These are phyloP conservation scores for Corylus americana DNA, from an alignment of 306 rosid species.

Conservation along the genomic window DNA sequence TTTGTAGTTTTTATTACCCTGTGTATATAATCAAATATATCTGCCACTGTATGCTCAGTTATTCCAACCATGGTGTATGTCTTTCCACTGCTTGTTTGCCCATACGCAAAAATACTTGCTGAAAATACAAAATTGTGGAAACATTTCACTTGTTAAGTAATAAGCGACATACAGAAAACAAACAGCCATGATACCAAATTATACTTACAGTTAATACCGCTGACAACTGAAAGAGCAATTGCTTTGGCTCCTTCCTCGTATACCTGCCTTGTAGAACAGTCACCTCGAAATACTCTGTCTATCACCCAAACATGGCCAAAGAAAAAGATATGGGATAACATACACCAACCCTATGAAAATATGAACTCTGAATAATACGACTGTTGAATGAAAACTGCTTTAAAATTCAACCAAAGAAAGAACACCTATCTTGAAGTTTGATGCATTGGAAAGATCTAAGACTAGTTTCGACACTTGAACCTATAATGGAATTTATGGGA, in stretches of 20 bases:
- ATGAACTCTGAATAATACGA: not conserved
- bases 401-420: not conserved
- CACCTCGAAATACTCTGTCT: constrained; percentile 93
- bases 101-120: constrained; percentile 98
- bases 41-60: constrained; percentile 83
- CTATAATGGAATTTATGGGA: not conserved
- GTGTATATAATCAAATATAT: constrained; percentile 80
- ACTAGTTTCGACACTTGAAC: not conserved
- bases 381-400: not conserved
- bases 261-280: constrained; percentile 79
- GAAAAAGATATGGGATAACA: not conserved
- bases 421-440: not conserved
- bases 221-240: constrained; percentile 90
- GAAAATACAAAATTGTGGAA: constrained; percentile 37
- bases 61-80: constrained; percentile 98
- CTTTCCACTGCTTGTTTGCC: constrained; percentile 99
- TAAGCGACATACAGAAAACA: constrained; percentile 32
- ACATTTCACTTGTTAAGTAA: constrained; percentile 10
- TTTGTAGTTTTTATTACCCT: constrained; percentile 51
- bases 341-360: not conserved
- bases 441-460: constrained; percentile 12
- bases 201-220: constrained; percentile 90
- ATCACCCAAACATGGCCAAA: constrained; percentile 33
- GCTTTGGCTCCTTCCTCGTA: constrained; percentile 89
- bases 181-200: not conserved